Evolutionary conservation across 805 yeast species (phyloP).

Genomic region (Blastobotrys peoriensis): DNA sequence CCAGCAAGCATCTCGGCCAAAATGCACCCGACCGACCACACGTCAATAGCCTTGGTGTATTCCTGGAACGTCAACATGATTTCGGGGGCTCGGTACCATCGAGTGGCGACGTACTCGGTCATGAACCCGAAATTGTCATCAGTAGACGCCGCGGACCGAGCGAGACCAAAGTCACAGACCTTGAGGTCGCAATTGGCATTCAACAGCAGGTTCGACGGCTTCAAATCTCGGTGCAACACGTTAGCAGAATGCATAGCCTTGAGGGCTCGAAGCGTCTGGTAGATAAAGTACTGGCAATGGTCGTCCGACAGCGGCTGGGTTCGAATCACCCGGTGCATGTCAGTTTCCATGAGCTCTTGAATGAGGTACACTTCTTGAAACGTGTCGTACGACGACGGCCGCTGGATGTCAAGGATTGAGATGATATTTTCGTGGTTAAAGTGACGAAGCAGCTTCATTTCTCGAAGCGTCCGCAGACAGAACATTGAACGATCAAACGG

Average conservation of each 20-base stretch:
- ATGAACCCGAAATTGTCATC: constrained; percentile 87
- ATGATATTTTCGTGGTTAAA: constrained; percentile 93
- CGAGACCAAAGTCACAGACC: constrained; percentile 94
- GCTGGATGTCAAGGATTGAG: constrained; percentile 80
- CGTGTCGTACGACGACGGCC: constrained; percentile 67
- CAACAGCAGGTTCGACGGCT: constrained; percentile 88
- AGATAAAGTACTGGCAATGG: constrained; percentile 88
- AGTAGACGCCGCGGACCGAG: constrained; percentile 81
- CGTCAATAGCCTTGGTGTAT: constrained; percentile 92
- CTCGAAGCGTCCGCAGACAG: constrained; percentile 83
- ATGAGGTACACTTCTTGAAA: constrained; percentile 82
- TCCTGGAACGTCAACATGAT: constrained; percentile 92
- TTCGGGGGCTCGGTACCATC: constrained; percentile 99
- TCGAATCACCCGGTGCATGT: constrained; percentile 92
- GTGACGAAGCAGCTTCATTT: constrained; percentile 79
- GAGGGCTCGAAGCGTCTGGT: constrained; percentile 84
- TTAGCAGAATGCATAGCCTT: constrained; percentile 92
- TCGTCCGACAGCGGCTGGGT: constrained; percentile 85
- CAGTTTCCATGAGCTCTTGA: constrained; percentile 93
- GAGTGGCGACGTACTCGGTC: constrained; percentile 96
- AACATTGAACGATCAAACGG: constrained; percentile 89
- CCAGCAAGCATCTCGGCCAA: constrained; percentile 91
- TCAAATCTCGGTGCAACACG: constrained; percentile 87
- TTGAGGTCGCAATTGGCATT: constrained; percentile 96
- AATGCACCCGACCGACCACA: constrained; percentile 98